Conservation (phyloP, 169 alveolate genomes). For the Fabrea salina region DNA sequence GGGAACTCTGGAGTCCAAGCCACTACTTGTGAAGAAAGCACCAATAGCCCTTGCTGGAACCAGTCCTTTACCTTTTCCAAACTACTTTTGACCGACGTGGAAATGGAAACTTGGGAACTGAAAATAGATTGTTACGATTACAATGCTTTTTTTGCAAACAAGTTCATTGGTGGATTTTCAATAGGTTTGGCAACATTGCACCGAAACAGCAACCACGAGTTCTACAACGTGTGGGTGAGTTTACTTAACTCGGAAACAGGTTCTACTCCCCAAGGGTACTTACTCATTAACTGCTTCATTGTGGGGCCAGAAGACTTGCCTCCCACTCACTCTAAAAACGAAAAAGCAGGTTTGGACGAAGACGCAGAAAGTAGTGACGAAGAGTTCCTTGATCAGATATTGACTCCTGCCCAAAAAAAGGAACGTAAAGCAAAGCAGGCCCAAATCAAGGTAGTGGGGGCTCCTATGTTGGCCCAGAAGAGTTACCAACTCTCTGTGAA, state of each 20-base stretch:
- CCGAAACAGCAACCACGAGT: constrained; percentile 78
- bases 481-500: constrained; percentile 58
- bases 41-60: constrained; percentile 73
- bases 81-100: constrained; percentile 56
- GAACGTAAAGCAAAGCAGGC: constrained; percentile 34
- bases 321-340: constrained; percentile 78
- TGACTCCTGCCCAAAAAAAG: constrained; percentile 58
- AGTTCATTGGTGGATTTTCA: constrained; percentile 66
- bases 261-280: constrained; percentile 66
- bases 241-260: constrained; percentile 60
- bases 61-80: constrained; percentile 77
- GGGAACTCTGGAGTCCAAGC: constrained; percentile 68
- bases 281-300: constrained; percentile 67
- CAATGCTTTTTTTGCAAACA: constrained; percentile 59
- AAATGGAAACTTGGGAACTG: constrained; percentile 75
- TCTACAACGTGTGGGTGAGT: constrained; percentile 69
- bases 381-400: constrained; percentile 51
- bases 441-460: constrained; percentile 44
- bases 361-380: constrained; percentile 63
- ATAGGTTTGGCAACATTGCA: constrained; percentile 78
- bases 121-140: constrained; percentile 64
- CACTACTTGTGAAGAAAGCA: constrained; percentile 49
- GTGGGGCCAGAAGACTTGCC: constrained; percentile 79
- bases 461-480: constrained; percentile 51
- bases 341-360: constrained; percentile 46